Conservation (phyloP, 2,329 filamentous ascomycete genomes). For the Emmonsiellopsis sp. region DNA sequence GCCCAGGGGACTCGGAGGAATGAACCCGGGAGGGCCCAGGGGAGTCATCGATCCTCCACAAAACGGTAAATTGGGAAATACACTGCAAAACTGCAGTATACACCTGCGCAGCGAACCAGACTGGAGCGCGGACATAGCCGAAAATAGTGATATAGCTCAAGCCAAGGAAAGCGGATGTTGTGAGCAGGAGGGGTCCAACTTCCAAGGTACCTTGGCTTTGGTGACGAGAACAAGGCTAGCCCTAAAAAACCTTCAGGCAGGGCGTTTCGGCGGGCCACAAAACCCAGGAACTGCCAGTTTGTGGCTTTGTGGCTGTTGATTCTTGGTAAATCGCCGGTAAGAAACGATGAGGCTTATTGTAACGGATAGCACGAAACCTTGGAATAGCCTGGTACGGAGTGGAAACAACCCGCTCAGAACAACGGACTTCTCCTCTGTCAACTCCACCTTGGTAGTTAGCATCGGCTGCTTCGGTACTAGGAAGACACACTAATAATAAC, state of each 20-base stretch:
- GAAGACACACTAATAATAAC: neutral
- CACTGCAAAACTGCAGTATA: neutral
- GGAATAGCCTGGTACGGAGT: neutral
- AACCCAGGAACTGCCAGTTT: neutral
- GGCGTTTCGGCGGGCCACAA: neutral
- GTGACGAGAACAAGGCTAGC: neutral
- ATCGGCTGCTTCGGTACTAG: neutral
- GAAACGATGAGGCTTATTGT: neutral
- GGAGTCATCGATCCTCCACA: neutral
- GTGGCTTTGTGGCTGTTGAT: neutral
- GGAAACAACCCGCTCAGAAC: neutral
- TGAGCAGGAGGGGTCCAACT: neutral
- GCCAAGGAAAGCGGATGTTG: neutral
- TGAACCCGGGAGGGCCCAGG: no score
- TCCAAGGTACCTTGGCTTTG: neutral
- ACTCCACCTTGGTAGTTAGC: neutral
- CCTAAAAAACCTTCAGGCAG: neutral
- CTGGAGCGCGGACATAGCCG: constrained; percentile 1
- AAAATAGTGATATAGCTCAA: neutral
- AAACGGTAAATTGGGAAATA: neutral
- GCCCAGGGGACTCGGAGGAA: no score
- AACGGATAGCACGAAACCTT: neutral
- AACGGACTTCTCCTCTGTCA: neutral
- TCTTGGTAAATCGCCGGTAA: neutral
- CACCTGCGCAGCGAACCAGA: neutral